Evolutionary conservation across 805 yeast species (phyloP).

Genomic region (Yamadazyma kitorensis): DNA sequence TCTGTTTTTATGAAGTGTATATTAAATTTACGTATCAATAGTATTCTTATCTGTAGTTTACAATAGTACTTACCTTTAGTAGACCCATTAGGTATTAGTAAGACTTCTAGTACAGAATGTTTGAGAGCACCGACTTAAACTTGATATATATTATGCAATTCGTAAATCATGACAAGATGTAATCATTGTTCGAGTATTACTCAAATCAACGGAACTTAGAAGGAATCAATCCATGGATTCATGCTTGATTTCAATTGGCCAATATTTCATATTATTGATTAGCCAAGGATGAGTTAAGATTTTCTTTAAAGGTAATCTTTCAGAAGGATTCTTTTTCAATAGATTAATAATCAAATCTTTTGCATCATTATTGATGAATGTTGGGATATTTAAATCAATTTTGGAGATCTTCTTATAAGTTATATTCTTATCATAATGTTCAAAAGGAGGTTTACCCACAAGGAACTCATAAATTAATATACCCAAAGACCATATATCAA

Average conservation of each 20-base stretch:
- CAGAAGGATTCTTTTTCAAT: conserved; percentile 64
- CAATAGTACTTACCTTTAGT: too few species aligned
- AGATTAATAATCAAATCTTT: conserved; percentile 65
- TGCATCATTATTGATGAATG: conserved; percentile 68
- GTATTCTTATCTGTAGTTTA: too few species aligned
- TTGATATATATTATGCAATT: too few species aligned
- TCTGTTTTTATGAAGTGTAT: too few species aligned
- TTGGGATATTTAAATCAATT: conserved; percentile 75
- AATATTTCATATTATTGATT: conserved; percentile 53
- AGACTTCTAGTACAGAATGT: too few species aligned
- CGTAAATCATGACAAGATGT: too few species aligned
- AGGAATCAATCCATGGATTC: too few species aligned
- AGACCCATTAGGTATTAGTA: too few species aligned
- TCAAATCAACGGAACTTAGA: not conserved
- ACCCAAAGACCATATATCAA: conserved; percentile 94
- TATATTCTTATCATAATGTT: conserved; percentile 69
- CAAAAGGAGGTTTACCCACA: conserved; percentile 91
- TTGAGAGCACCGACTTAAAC: too few species aligned
- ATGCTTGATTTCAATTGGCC: conserved; percentile 44
- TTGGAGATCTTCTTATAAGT: conserved; percentile 79
- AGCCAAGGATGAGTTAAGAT: conserved; percentile 87
- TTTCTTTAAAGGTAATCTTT: conserved; percentile 59
- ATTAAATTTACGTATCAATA: too few species aligned
- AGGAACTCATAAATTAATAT: conserved; percentile 80
- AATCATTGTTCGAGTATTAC: too few species aligned